These are phyloP conservation scores for Tuber melanosporum DNA, from an alignment of 495 filamentous ascomycete species.

Conservation along the genomic window DNA sequence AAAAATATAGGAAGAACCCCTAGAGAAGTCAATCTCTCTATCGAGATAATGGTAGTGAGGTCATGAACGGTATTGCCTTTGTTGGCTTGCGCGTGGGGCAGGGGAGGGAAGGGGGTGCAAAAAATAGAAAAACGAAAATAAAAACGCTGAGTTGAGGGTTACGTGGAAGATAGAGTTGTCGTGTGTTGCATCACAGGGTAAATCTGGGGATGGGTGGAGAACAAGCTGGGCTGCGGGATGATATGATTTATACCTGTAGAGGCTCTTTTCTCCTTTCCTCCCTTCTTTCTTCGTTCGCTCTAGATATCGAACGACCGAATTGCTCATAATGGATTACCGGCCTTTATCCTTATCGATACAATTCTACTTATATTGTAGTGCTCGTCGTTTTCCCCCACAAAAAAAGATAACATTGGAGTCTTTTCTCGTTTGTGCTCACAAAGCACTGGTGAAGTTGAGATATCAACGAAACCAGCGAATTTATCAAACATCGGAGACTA, in stretches of 20 bases:
- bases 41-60: not conserved
- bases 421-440: not conserved
- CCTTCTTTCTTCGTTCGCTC: not conserved
- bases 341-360: not conserved
- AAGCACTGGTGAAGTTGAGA: no score
- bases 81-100: not conserved
- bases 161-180: constrained; percentile 1
- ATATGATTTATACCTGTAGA: not conserved
- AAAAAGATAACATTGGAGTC: not conserved
- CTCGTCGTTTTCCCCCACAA: not conserved
- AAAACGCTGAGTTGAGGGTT: constrained; percentile 1
- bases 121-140: not conserved
- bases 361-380: not conserved
- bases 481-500: no score
- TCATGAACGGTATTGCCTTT: not conserved
- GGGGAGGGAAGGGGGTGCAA: not conserved
- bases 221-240: not conserved
- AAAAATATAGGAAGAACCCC: not conserved
- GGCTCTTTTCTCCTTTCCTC: constrained; percentile 3
- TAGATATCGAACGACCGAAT: not conserved
- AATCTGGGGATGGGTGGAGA: not conserved
- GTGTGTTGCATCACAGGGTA: not conserved
- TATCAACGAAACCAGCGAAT: no score
- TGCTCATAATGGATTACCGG: not conserved
- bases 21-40: not conserved